Conservation (phyloP, 225 moss, liverwort and hornwort species). For the Neckera pumila region DNA sequence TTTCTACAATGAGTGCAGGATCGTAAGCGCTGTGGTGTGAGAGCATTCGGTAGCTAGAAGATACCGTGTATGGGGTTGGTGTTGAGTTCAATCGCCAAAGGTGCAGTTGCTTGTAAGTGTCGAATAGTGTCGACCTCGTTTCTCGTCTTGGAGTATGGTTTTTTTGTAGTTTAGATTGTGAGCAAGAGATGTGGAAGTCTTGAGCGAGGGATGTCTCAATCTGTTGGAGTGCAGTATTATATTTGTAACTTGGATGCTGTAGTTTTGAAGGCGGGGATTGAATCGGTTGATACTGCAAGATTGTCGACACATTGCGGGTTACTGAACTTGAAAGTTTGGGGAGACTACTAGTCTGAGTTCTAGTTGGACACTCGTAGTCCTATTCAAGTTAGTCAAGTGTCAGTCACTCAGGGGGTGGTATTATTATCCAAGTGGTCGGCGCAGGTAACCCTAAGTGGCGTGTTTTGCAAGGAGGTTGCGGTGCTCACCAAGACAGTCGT, state of each 20-base stretch:
- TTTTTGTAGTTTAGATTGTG: neutral
- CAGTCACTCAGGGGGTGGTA: neutral
- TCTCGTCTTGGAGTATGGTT: neutral
- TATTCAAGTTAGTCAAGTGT: neutral
- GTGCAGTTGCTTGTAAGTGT: neutral
- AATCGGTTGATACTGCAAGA: neutral
- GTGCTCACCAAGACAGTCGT: neutral
- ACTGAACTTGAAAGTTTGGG: neutral
- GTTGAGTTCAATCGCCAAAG: neutral
- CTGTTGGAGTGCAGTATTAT: neutral
- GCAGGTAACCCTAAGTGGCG: slow-evolving; percentile 8
- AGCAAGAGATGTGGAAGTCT: neutral
- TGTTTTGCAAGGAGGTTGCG: neutral
- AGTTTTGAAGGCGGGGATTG: neutral
- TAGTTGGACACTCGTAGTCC: neutral
- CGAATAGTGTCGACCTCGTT: neutral
- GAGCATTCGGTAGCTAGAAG: neutral
- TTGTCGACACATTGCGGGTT: neutral
- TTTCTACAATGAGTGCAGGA: neutral
- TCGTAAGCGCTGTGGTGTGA: too few relatives aligned
- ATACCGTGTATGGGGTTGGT: neutral
- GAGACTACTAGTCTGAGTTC: neutral
- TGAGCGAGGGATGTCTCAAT: neutral
- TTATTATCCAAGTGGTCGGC: neutral
- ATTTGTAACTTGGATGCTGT: neutral